A percentile compares a stretch with the other conserved stretches of the same genome.
Evolutionary conservation across 345 rosid species (phyloP).

Genomic region (Citrus medica): DNA sequence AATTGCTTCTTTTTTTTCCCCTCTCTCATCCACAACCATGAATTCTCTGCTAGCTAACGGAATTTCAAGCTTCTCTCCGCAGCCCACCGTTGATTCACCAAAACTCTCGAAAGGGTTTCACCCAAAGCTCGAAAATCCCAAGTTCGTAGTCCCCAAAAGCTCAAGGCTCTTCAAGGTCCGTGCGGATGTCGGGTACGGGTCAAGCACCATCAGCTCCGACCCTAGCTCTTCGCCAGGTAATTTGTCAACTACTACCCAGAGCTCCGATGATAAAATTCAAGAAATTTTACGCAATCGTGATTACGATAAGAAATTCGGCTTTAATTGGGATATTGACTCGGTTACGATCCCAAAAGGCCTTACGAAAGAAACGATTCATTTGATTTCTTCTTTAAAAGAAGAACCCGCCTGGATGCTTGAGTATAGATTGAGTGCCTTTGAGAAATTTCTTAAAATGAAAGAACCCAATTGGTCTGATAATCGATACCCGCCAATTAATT

Average conservation of each 20-base stretch:
- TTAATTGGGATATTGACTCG: constrained; percentile 68
- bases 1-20: no score
- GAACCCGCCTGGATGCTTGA: constrained; percentile 96
- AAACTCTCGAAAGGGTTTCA: constrained; percentile 25
- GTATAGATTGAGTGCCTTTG: constrained; percentile 70
- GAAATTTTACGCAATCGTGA: constrained; percentile 68
- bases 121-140: constrained; percentile 34
- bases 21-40: constrained; percentile 33
- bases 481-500: constrained; percentile 56
- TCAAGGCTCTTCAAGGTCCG: constrained; percentile 34
- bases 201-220: constrained; percentile 33
- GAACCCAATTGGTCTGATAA: constrained; percentile 96
- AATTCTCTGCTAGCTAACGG: constrained; percentile 43
- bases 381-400: constrained; percentile 62
- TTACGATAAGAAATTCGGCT: constrained; percentile 73
- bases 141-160: constrained; percentile 18
- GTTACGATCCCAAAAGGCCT: constrained; percentile 83
- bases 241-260: constrained; percentile 23
- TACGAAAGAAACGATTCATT: constrained; percentile 58
- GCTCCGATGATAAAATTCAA: constrained; percentile 59
- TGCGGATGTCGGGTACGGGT: constrained; percentile 45
- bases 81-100: constrained; percentile 25
- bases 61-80: constrained; percentile 35
- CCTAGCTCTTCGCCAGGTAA: constrained; percentile 39
- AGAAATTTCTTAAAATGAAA: constrained; percentile 57